A percentile compares a stretch with the other conserved stretches of the same genome.
phyloP scores from a whole-genome alignment of 2,329 filamentous ascomycete species.

The Cladosporium sp. region DNA sequence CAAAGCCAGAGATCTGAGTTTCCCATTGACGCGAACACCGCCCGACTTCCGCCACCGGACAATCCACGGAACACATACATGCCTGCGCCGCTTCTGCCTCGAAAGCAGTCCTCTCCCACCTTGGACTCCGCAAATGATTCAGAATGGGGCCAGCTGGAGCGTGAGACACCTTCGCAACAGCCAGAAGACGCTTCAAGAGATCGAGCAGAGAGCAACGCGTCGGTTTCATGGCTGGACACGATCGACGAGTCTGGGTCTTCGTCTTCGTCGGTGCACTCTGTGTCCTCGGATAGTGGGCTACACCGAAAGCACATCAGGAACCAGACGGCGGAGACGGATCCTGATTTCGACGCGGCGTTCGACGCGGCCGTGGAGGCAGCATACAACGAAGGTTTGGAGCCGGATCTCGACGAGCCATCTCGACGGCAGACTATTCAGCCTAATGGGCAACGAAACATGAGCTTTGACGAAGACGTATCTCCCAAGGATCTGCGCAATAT shows the following conservation, averaged over 20 bases:
- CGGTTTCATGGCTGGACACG: constrained; percentile 42
- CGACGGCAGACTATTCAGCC: constrained; percentile 23
- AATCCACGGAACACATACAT: constrained; percentile 45
- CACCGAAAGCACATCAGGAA: constrained; percentile 64
- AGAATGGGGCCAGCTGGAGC: background rate
- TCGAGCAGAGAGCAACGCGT: constrained; percentile 20
- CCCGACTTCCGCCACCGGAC: constrained; percentile 29
- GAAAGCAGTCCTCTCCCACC: constrained; percentile 48
- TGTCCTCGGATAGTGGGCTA: constrained; percentile 64
- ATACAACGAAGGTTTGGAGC: constrained; percentile 86
- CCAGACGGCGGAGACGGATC: constrained; percentile 67
- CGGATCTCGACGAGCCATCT: constrained; percentile 48
- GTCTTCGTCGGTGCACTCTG: constrained; percentile 72
- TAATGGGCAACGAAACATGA: constrained; percentile 13
- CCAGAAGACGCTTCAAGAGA: constrained; percentile 5
- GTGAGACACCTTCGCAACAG: background rate
- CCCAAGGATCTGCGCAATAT: background rate
- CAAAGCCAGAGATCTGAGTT: constrained; percentile 7
- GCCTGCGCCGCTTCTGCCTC: constrained; percentile 65
- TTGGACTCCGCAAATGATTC: constrained; percentile 11
- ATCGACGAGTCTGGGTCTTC: constrained; percentile 83
- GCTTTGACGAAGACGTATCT: background rate
- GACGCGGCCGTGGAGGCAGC: constrained; percentile 95
- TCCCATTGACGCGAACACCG: constrained; percentile 4
- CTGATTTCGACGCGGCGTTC: constrained; percentile 87